phyloP scores from a whole-genome alignment of 2,329 filamentous ascomycete genomes.

The Claviceps spartinae region DNA sequence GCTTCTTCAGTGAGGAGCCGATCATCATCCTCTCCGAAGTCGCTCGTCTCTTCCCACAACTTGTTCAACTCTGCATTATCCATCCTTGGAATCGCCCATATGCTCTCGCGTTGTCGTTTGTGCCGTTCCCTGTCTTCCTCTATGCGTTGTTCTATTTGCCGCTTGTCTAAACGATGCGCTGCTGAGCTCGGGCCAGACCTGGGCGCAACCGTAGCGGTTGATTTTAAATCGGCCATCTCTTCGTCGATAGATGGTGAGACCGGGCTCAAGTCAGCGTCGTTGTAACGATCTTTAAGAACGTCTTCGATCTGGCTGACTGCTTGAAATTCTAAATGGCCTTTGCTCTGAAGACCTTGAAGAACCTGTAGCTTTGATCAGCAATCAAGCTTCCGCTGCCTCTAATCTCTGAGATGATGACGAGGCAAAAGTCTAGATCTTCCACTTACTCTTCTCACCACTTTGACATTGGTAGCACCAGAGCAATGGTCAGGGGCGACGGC shows the following conservation, averaged over 20 bases:
- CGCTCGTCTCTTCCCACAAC: slow-evolving; percentile 78
- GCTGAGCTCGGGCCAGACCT: slow-evolving; percentile 19
- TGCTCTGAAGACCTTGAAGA: slow-evolving; percentile 54
- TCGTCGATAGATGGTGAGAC: slow-evolving; percentile 35
- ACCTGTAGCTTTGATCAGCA: slow-evolving; percentile 31
- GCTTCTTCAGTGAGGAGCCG: slow-evolving; percentile 62
- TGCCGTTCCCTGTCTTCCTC: slow-evolving; percentile 94
- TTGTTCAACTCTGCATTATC: slow-evolving; percentile 60
- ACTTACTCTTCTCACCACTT: slow-evolving; percentile 70
- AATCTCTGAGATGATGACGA: not conserved
- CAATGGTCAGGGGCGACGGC: slow-evolving; percentile 80
- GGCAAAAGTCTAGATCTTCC: not conserved
- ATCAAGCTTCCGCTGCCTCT: not conserved
- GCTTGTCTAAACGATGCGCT: slow-evolving; percentile 52
- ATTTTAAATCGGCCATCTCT: slow-evolving; percentile 25
- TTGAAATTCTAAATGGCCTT: slow-evolving; percentile 59
- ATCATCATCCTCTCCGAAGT: slow-evolving; percentile 78
- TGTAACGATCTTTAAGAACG: slow-evolving; percentile 66
- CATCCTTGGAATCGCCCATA: slow-evolving; percentile 66
- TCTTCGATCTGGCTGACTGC: slow-evolving; percentile 71
- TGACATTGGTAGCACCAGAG: slow-evolving; percentile 83
- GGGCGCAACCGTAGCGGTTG: slow-evolving; percentile 27
- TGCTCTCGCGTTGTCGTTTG: slow-evolving; percentile 79
- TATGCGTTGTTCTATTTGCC: slow-evolving; percentile 87
- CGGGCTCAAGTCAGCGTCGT: slow-evolving; percentile 40